A percentile compares a stretch with the other conserved stretches of the same genome.
phyloP scores from a whole-genome alignment of 2,329 filamentous ascomycete species.

The Scleromitrula shiraiana region DNA sequence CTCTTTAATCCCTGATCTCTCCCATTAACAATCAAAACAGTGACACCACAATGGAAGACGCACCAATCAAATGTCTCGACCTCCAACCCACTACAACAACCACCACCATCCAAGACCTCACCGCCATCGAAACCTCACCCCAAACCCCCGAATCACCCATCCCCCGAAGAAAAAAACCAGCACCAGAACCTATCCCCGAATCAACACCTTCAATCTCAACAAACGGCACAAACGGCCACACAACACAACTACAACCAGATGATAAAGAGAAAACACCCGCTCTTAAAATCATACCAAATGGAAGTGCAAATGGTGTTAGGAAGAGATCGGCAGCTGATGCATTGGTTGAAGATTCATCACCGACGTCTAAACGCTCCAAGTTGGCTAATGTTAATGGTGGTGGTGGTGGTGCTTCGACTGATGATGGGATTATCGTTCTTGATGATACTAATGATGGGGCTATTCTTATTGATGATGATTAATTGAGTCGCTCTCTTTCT shows the following conservation, averaged over 20 bases:
- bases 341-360: slow-evolving; percentile 14
- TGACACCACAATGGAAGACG: slow-evolving; percentile 34
- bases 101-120: slow-evolving; percentile 21
- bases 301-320: slow-evolving; percentile 17
- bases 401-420: slow-evolving; percentile 17
- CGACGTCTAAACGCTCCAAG: slow-evolving; percentile 26
- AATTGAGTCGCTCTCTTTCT: slow-evolving; percentile 20
- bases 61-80: slow-evolving; percentile 42
- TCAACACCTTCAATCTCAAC: background rate
- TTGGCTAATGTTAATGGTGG: slow-evolving; percentile 33
- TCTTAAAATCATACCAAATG: slow-evolving; percentile 1
- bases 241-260: background rate
- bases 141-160: slow-evolving; percentile 20
- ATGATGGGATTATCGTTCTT: slow-evolving; percentile 26
- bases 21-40: background rate
- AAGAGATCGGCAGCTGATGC: slow-evolving; percentile 28
- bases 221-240: slow-evolving; percentile 14
- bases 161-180: slow-evolving; percentile 21
- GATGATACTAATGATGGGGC: slow-evolving; percentile 43
- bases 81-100: slow-evolving; percentile 16
- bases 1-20: background rate
- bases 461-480: slow-evolving; percentile 61
- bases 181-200: slow-evolving; percentile 2
- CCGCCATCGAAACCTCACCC: slow-evolving; percentile 2
- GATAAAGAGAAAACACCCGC: background rate